Percentiles rank a stretch among this genome's conserved stretches.
Evolutionary conservation across 768 basidiomycete species (phyloP).

Genomic region (Hygrophoropsis aurantiaca): DNA sequence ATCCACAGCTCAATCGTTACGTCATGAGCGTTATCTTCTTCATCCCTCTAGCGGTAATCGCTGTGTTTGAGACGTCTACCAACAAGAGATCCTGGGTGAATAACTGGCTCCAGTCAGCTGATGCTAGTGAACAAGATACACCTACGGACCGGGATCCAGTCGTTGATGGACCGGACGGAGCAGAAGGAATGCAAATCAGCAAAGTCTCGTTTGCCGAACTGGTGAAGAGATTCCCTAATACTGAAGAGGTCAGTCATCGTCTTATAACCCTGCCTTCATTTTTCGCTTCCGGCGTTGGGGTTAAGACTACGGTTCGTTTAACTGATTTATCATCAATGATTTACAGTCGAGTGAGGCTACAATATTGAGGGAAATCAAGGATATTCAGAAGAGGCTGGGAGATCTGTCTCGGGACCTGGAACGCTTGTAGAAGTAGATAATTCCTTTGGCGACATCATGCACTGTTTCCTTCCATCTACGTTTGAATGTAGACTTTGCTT

Average conservation of each 20-base stretch:
- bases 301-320: too few species aligned
- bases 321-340: too few species aligned
- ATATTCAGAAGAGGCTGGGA: slow-evolving; percentile 46
- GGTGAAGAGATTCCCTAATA: slow-evolving; percentile 72
- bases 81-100: slow-evolving; percentile 63
- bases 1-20: slow-evolving; percentile 63
- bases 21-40: slow-evolving; percentile 84
- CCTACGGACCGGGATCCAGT: slow-evolving; percentile 58
- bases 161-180: slow-evolving; percentile 54
- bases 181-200: slow-evolving; percentile 61
- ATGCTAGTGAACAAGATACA: slow-evolving; percentile 58
- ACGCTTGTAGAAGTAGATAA: slow-evolving; percentile 16
- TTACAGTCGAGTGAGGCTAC: slow-evolving; percentile 67
- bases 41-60: slow-evolving; percentile 71
- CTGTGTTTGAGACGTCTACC: slow-evolving; percentile 67
- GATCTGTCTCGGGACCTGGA: slow-evolving; percentile 37
- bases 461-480: too few species aligned
- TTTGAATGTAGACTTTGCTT: too few species aligned
- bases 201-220: slow-evolving; percentile 70
- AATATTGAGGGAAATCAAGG: slow-evolving; percentile 62
- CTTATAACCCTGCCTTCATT: neutral
- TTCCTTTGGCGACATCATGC: neutral
- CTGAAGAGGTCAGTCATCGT: slow-evolving; percentile 58
- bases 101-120: slow-evolving; percentile 61
- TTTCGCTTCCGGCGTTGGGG: neutral